These are phyloP conservation scores for Ceratocystis alfenasii DNA, from an alignment of 2,329 filamentous ascomycete genomes.

Conservation along the genomic window DNA sequence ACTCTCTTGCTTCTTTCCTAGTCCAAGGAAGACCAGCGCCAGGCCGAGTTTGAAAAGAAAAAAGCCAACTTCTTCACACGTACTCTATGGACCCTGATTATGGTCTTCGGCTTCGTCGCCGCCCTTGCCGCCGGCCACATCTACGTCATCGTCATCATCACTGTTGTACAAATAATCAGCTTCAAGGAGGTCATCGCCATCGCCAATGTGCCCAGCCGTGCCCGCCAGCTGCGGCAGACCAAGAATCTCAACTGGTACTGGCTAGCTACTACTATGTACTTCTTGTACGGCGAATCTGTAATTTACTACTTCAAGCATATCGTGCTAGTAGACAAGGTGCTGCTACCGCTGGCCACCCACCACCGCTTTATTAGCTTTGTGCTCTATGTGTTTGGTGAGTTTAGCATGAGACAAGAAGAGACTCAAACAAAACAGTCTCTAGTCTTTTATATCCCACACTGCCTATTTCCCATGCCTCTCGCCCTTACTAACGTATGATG, in stretches of 20 bases:
- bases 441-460: not conserved
- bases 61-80: conserved; percentile 95
- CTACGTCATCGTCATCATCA: conserved; percentile 89
- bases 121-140: conserved; percentile 93
- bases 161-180: conserved; percentile 85
- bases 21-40: conserved; percentile 13
- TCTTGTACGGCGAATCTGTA: conserved; percentile 94
- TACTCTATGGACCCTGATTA: conserved; percentile 95
- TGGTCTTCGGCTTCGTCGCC: conserved; percentile 87
- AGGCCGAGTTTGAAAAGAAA: conserved; percentile 84
- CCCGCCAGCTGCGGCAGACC: conserved; percentile 81
- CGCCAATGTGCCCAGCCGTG: conserved; percentile 82
- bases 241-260: conserved; percentile 99
- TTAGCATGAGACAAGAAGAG: not conserved
- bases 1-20: conserved; percentile 18
- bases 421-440: no score
- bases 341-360: conserved; percentile 88
- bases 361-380: conserved; percentile 98
- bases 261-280: conserved; percentile 98
- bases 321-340: conserved; percentile 81
- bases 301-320: conserved; percentile 99
- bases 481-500: no score
- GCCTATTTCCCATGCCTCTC: conserved; percentile 25
- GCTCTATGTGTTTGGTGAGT: conserved; percentile 86
- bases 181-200: conserved; percentile 99